phyloP scores from a whole-genome alignment of 192 early-diverging fungal genomes.

The Linnemannia elongata region DNA sequence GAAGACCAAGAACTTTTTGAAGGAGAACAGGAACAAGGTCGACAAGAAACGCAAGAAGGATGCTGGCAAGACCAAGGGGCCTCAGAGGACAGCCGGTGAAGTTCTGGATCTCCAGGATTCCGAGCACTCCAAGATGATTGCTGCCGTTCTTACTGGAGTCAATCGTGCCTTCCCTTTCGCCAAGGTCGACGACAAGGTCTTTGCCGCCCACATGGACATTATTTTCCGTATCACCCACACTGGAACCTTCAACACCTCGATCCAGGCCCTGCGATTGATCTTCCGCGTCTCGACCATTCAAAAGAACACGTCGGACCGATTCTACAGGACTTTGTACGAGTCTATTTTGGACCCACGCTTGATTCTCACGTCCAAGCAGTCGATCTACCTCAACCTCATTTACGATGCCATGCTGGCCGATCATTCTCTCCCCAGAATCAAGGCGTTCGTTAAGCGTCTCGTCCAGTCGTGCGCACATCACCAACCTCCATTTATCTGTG shows the following conservation, averaged over 20 bases:
- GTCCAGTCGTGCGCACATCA: conserved; percentile 82
- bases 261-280: conserved; percentile 93
- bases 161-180: conserved; percentile 95
- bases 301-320: conserved; percentile 80
- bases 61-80: conserved; percentile 54
- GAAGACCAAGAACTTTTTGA: conserved; percentile 51
- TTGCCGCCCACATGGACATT: conserved; percentile 85
- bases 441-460: conserved; percentile 92
- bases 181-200: conserved; percentile 82
- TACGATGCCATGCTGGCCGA: conserved; percentile 89
- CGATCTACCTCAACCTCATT: conserved; percentile 94
- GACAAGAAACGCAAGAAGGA: conserved; percentile 67
- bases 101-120: conserved; percentile 66
- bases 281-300: conserved; percentile 74
- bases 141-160: conserved; percentile 92
- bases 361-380: conserved; percentile 84
- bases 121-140: conserved; percentile 87
- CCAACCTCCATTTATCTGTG: conserved; percentile 89
- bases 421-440: conserved; percentile 70
- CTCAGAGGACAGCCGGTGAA: conserved; percentile 50
- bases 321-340: conserved; percentile 93
- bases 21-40: conserved; percentile 58
- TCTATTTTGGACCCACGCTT: conserved; percentile 89
- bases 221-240: conserved; percentile 93
- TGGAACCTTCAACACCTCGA: conserved; percentile 91